Evolutionary conservation across 2,329 filamentous ascomycete genomes (phyloP), one percentile per base, ranked within the genome.

Genomic region (Colletotrichum tamarilloi): DNA sequence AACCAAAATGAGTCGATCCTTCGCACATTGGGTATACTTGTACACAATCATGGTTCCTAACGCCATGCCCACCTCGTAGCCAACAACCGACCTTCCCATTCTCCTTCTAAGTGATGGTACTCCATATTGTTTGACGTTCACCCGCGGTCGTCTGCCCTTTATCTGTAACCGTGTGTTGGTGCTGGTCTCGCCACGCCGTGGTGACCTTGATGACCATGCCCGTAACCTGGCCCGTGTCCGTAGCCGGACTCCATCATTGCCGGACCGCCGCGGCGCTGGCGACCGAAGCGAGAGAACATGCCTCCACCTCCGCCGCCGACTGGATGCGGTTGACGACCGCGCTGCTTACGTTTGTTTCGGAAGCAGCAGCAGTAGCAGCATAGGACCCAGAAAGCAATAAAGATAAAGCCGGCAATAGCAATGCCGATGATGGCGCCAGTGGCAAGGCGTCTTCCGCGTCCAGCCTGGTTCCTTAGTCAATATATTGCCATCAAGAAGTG

Each of bases 281-380:
- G 42, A 38, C 56, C 56, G 14, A 73, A 32, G 4, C 59, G 67
- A 5, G 55, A 62, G 46, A 73, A 46, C 71, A 71, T 66, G 42
- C 60, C 62, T 5, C 67, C 56, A 24, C 35, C 28, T 12, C 67
- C 67, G 16, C 67, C 56, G 22, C 67, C 24, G 9, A 62, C 60
- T 19, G 59, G 42, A 6, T 68, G 58, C 16, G 38, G 35, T 26
- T 52, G 30, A 16, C 59, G 67, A n/a, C 67, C 59, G 16, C 60
- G 60, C 46, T 59, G 35, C 38, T 71, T 68, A 8, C 67, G 71
- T 24, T 66, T 72, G 49, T 72, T 75, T 42, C 74, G 66, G 62
- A 75, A 75, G 35, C 72, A 75, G 19, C 74, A 75, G 46, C 68
- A 75, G 35, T 74, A 74, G 58, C 65, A 72, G 46, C 74, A 75